A percentile compares a stretch with the other conserved stretches of the same genome.
These are phyloP conservation scores for Phanerochaete sordida DNA, from an alignment of 768 basidiomycete genomes.

Conservation along the genomic window DNA sequence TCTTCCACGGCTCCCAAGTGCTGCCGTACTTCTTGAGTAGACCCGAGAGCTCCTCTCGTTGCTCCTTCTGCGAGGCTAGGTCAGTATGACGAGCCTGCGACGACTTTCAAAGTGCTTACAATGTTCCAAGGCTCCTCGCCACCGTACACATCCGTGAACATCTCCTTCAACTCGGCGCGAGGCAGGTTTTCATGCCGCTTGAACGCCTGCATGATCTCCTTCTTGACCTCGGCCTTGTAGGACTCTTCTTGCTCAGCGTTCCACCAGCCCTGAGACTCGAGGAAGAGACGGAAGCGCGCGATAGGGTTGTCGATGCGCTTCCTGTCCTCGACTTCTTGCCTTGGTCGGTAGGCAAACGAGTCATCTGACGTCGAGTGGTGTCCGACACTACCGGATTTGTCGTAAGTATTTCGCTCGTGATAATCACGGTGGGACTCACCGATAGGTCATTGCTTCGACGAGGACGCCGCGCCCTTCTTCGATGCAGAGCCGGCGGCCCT, in stretches of 20 bases:
- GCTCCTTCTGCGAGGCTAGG: conserved; percentile 58
- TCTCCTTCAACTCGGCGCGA: conserved; percentile 66
- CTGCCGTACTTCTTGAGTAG: conserved; percentile 83
- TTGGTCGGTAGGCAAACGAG: conserved; percentile 87
- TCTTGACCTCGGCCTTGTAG: conserved; percentile 63
- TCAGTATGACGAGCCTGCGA: conserved; percentile 8
- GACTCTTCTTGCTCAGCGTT: conserved; percentile 66
- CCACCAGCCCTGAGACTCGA: conserved; percentile 89
- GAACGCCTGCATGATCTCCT: conserved; percentile 76
- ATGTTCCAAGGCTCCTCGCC: conserved; percentile 84
- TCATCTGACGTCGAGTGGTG: conserved; percentile 96
- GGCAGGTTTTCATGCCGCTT: conserved; percentile 69
- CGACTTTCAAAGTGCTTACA: conserved; percentile 42
- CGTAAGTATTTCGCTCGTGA: not conserved
- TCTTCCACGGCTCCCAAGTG: conserved; percentile 84
- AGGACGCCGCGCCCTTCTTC: conserved; percentile 80
- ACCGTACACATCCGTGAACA: conserved; percentile 87
- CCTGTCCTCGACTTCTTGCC: conserved; percentile 87
- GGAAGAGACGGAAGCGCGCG: conserved; percentile 76
- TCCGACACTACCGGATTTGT: conserved; percentile 54
- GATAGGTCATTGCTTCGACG: conserved; percentile 89
- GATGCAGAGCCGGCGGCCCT: conserved; percentile 67
- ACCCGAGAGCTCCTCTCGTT: conserved; percentile 70
- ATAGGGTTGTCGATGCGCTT: conserved; percentile 91
- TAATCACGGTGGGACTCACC: conserved; percentile 33